Evolutionary conservation across 805 yeast species (phyloP), one percentile per base, ranked within the genome.

Genomic region (Yarrowia alimentaria): DNA sequence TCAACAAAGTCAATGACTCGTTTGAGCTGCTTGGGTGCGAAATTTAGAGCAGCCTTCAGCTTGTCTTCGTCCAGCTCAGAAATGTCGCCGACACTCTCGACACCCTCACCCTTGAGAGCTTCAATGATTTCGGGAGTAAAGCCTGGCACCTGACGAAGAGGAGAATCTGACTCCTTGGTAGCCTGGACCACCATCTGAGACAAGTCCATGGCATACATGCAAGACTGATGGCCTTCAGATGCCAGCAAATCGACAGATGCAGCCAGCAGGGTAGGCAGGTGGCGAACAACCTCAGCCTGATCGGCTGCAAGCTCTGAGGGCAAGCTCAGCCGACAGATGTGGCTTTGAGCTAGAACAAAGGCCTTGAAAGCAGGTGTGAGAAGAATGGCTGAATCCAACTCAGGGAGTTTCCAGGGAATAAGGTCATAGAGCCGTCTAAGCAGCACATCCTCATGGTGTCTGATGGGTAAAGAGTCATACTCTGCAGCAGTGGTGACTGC

Each of bases 131-230:
- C 73, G 5, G 60, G 60, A 35, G 70, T 70, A 49, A 89, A 78
- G 58, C 70, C 75, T 1, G 99, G 99, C 26, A 91, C 71, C 65
- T 91, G 99, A 58, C 77, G 78, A 60, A 91, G 72, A 1, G 93
- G 83, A 42, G 78, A 77, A 52, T 85, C 95, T 6, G 79, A 72
- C 57, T 80, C 85, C 95, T 96, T 88, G 19, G 85, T 70, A 0
- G 85, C 94, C 64, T 91, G 98, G 1, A 83, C 78, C 6, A 87
- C 67, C 94, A 88, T 85, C 62, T 93, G 99, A 1, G 85, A 76
- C 47, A 89, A 62, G 62, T 93, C 97, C 85, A 93, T 85, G 0
- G 87, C 91, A 35, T 76, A 74, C 57, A 87, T 73, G 0, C 95
- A 89, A 63, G 80, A 84, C 60, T 90, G 67, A 57, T 76, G 71